Evolutionary conservation across 2,329 filamentous ascomycete species (phyloP).

Genomic region (Beauveria brongniartii): DNA sequence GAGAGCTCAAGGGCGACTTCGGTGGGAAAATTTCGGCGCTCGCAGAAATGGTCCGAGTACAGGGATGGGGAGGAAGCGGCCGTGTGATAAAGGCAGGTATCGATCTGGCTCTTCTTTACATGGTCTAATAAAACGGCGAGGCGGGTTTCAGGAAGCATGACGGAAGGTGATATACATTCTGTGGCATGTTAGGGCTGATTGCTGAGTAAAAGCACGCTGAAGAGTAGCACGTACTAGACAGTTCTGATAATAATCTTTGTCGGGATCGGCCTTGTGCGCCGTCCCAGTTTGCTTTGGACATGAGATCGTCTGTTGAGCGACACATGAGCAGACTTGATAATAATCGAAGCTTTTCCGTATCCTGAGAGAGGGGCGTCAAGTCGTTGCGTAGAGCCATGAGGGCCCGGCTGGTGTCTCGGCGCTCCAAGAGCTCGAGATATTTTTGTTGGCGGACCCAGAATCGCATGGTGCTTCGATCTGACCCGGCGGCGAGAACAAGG

Average conservation of each 20-base stretch:
- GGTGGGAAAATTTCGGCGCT: slow-evolving; percentile 70
- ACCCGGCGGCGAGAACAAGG: slow-evolving; percentile 65
- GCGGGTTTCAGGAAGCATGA: slow-evolving; percentile 92
- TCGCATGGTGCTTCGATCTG: slow-evolving; percentile 71
- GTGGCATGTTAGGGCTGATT: slow-evolving; percentile 2
- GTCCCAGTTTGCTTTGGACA: slow-evolving; percentile 73
- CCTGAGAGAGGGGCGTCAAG: slow-evolving; percentile 76
- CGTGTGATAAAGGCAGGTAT: slow-evolving; percentile 83
- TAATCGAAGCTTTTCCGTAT: slow-evolving; percentile 68
- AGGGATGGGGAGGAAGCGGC: slow-evolving; percentile 69
- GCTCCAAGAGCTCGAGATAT: slow-evolving; percentile 82
- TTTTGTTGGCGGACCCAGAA: slow-evolving; percentile 91
- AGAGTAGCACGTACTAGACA: slow-evolving; percentile 61
- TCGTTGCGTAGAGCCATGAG: slow-evolving; percentile 80
- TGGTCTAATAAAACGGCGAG: slow-evolving; percentile 74
- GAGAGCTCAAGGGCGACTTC: slow-evolving; percentile 62
- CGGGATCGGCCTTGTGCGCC: slow-evolving; percentile 70
- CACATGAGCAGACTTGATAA: slow-evolving; percentile 92
- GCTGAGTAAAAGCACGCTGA: not conserved
- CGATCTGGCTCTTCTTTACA: slow-evolving; percentile 76
- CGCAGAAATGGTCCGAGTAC: slow-evolving; percentile 82
- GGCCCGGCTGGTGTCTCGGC: slow-evolving; percentile 62
- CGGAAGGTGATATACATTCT: slow-evolving; percentile 89
- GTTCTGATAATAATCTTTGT: slow-evolving; percentile 63
- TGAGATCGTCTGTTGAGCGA: slow-evolving; percentile 66